phyloP scores from a whole-genome alignment of 306 rosid species.

The Castanea crenata region DNA sequence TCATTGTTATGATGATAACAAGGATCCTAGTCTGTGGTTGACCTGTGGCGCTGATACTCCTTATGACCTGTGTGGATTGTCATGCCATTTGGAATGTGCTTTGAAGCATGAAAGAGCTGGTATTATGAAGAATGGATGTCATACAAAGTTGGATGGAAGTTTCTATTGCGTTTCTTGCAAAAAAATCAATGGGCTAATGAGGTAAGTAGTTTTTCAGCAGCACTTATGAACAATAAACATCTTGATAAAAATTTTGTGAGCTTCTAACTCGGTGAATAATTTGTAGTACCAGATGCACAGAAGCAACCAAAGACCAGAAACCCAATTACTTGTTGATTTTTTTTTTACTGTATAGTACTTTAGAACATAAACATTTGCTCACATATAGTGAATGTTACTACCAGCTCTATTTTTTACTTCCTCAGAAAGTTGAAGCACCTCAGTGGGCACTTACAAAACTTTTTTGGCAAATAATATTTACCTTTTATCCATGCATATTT shows the following conservation, averaged over 20 bases:
- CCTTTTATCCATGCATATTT: neutral
- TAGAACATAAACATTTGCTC: constrained; percentile 5
- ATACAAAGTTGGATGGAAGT: constrained; percentile 65
- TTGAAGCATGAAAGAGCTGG: constrained; percentile 61
- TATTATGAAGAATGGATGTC: constrained; percentile 48
- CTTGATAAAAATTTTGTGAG: neutral
- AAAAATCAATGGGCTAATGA: constrained; percentile 72
- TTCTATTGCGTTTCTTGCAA: constrained; percentile 78
- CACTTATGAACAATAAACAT: neutral
- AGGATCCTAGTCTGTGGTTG: constrained; percentile 96
- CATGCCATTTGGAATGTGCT: constrained; percentile 96
- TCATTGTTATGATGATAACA: constrained; percentile 78
- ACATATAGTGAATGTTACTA: constrained; percentile 7
- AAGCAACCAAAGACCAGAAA: neutral
- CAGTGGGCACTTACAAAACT: neutral
- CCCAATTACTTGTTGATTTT: neutral
- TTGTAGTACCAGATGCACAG: neutral
- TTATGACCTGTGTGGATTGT: constrained; percentile 70
- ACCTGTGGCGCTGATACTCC: constrained; percentile 58
- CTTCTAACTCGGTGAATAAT: neutral
- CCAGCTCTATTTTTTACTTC: constrained; percentile 1
- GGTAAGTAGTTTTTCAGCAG: constrained; percentile 43
- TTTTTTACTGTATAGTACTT: neutral
- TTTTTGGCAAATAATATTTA: neutral
- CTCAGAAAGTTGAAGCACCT: constrained; percentile 18